Evolutionary conservation across 257 asterid species (phyloP).

Genomic region (Jacaranda mimosifolia): DNA sequence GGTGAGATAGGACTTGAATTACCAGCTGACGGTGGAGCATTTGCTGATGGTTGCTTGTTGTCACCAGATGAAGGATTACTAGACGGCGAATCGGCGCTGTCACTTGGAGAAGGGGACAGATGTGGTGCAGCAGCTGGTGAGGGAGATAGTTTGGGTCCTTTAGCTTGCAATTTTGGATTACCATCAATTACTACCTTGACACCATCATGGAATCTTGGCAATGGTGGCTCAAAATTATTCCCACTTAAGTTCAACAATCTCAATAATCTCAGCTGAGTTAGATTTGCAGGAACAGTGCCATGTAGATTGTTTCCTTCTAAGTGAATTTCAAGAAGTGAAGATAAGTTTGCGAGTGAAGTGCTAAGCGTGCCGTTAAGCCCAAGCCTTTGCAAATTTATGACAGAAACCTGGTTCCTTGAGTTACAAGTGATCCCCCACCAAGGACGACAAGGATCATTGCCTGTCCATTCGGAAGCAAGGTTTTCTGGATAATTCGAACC

Average conservation of each 20-base stretch:
- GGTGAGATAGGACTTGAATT: constrained; percentile 27
- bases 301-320: constrained; percentile 69
- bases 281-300: constrained; percentile 62
- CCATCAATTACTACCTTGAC: constrained; percentile 59
- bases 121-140: constrained; percentile 30
- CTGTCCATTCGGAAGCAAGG: constrained; percentile 70
- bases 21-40: constrained; percentile 34
- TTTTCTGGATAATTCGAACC: constrained; percentile 60
- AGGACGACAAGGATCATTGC: constrained; percentile 76
- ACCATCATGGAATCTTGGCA: constrained; percentile 60
- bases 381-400: constrained; percentile 67
- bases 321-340: constrained; percentile 69
- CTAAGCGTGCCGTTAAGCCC: constrained; percentile 79
- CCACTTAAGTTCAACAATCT: constrained; percentile 69
- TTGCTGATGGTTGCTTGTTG: constrained; percentile 32
- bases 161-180: constrained; percentile 44
- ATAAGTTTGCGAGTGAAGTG: constrained; percentile 65
- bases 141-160: constrained; percentile 38
- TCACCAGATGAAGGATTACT: constrained; percentile 25
- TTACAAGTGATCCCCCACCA: constrained; percentile 82
- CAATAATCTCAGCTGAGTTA: constrained; percentile 58
- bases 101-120: constrained; percentile 33
- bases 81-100: constrained; percentile 26
- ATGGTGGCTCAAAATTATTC: constrained; percentile 65
- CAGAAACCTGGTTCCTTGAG: constrained; percentile 53